phyloP scores from a whole-genome alignment of 768 basidiomycete species.

The Trametes cinnabarina region DNA sequence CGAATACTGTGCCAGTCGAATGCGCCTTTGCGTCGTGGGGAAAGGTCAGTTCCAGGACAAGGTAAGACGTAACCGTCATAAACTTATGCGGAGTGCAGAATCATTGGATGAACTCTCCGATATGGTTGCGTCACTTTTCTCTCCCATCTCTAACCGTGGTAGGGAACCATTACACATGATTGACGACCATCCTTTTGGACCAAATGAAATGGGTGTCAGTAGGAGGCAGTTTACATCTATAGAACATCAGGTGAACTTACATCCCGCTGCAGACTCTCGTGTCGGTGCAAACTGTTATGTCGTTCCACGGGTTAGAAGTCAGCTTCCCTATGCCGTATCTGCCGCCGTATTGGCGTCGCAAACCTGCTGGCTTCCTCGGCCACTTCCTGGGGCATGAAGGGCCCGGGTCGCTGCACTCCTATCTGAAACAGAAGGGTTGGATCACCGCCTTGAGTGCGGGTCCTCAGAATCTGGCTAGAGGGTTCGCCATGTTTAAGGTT shows the following conservation, averaged over 20 bases:
- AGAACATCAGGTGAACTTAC: not conserved
- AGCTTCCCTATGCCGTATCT: constrained; percentile 77
- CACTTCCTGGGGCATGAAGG: constrained; percentile 93
- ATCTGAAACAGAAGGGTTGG: constrained; percentile 89
- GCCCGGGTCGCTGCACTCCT: constrained; percentile 85
- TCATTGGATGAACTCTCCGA: constrained; percentile 69
- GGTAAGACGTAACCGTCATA: not conserved
- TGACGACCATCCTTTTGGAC: constrained; percentile 73
- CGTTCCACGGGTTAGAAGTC: constrained; percentile 79
- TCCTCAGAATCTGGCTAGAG: constrained; percentile 67
- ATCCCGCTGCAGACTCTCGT: constrained; percentile 60
- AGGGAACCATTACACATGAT: constrained; percentile 61
- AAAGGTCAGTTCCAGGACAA: constrained; percentile 48
- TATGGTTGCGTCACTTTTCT: constrained; percentile 64
- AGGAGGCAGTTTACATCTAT: not conserved
- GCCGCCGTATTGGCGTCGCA: constrained; percentile 69
- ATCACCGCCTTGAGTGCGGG: constrained; percentile 71
- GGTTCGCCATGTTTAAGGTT: constrained; percentile 89
- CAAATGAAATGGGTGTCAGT: constrained; percentile 68
- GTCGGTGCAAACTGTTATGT: constrained; percentile 85
- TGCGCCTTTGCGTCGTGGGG: constrained; percentile 78
- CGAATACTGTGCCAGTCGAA: constrained; percentile 80
- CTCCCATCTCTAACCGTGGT: constrained; percentile 65
- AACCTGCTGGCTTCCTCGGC: constrained; percentile 72
- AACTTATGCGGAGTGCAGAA: constrained; percentile 42